Percentiles rank a stretch among this genome's conserved stretches.
phyloP scores from a whole-genome alignment of 352 stramenopile genomes.

The Pythium utonaiense region DNA sequence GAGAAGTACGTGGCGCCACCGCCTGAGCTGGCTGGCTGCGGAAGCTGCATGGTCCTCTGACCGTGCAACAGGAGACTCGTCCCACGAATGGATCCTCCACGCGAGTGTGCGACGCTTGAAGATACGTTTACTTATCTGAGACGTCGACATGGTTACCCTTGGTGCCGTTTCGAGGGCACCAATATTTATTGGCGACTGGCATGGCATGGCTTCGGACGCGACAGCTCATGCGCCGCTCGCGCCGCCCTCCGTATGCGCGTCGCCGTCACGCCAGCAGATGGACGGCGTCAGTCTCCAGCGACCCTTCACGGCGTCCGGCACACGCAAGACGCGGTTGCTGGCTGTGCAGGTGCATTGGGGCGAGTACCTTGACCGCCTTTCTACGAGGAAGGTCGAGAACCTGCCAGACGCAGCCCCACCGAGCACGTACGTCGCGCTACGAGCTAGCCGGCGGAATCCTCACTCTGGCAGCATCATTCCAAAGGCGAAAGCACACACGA shows the following conservation, averaged over 20 bases:
- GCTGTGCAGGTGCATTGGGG: constrained; percentile 54
- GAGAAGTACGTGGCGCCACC: constrained; percentile 34
- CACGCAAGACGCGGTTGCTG: constrained; percentile 36
- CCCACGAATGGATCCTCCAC: background rate
- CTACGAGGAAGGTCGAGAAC: background rate
- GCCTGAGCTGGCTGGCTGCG: background rate
- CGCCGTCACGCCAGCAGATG: constrained; percentile 9
- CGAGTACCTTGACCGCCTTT: constrained; percentile 30
- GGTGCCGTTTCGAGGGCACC: constrained; percentile 10
- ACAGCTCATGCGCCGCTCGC: constrained; percentile 43
- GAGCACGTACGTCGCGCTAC: constrained; percentile 22
- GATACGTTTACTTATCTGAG: constrained; percentile 24
- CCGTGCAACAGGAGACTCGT: no score
- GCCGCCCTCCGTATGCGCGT: constrained; percentile 34
- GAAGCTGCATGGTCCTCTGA: background rate
- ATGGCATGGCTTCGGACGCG: constrained; percentile 20
- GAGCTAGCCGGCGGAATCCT: background rate
- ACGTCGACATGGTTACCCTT: constrained; percentile 7
- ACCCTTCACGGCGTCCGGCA: constrained; percentile 48
- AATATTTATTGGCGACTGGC: background rate
- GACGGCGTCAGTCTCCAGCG: constrained; percentile 9
- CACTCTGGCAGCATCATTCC: background rate
- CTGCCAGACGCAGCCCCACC: background rate
- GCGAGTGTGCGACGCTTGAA: constrained; percentile 24
- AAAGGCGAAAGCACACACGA: background rate